Percentiles rank a stretch among this genome's conserved stretches.
Evolutionary conservation across 352 stramenopile genomes (phyloP).

Genomic region (Phytophthora palmivora): DNA sequence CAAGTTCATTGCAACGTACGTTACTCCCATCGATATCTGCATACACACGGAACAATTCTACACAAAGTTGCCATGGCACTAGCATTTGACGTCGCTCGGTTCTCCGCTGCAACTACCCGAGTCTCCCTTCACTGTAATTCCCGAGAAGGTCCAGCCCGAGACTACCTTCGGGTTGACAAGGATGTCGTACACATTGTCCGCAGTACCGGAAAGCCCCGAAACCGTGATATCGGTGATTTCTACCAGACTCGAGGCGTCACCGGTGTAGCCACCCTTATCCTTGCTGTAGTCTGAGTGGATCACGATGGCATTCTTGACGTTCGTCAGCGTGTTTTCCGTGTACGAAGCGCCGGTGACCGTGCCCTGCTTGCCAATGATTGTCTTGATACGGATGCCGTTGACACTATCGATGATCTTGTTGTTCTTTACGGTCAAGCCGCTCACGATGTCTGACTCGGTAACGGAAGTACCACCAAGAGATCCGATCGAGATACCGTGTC

Average conservation of each 20-base stretch:
- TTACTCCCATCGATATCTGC: conserved; percentile 13
- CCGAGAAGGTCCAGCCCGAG: conserved; percentile 37
- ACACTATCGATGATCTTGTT: conserved; percentile 43
- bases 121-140: conserved; percentile 25
- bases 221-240: conserved; percentile 40
- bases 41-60: conserved; percentile 17
- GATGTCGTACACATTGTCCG: conserved; percentile 41
- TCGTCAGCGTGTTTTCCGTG: conserved; percentile 28
- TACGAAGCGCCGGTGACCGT: conserved; percentile 21
- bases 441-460: conserved; percentile 32
- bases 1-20: conserved; percentile 13
- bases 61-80: conserved; percentile 4
- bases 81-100: conserved; percentile 36
- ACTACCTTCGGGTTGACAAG: conserved; percentile 33
- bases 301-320: conserved; percentile 38
- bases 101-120: conserved; percentile 34
- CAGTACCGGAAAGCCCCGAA: conserved; percentile 32
- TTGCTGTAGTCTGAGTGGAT: conserved; percentile 43
- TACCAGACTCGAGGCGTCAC: conserved; percentile 33
- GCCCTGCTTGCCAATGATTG: conserved; percentile 20
- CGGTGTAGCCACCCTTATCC: conserved; percentile 37
- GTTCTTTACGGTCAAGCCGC: conserved; percentile 34
- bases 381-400: conserved; percentile 37
- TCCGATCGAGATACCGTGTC: conserved; percentile 40
- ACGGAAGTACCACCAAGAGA: conserved; percentile 33